These are phyloP conservation scores for Alternaria incomplexa DNA, from an alignment of 2,329 filamentous ascomycete species.

Conservation along the genomic window DNA sequence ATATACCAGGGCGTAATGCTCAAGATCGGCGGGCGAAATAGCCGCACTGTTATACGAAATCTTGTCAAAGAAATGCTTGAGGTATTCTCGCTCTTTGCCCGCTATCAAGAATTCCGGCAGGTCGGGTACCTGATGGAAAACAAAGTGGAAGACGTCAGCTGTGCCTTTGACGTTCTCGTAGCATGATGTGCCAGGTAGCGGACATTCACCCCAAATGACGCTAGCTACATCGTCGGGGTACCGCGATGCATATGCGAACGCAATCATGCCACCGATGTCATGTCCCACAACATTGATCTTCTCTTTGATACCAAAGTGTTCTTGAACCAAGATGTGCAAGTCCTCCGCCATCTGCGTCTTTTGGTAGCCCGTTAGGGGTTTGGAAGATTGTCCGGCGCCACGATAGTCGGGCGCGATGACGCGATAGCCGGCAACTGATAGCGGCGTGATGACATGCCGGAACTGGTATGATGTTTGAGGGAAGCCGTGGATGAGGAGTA, in stretches of 20 bases:
- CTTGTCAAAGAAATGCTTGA: slow-evolving; percentile 18
- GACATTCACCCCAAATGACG: slow-evolving; percentile 26
- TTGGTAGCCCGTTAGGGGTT: slow-evolving; percentile 46
- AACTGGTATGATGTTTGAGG: slow-evolving; percentile 56
- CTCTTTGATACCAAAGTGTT: slow-evolving; percentile 42
- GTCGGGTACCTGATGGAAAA: slow-evolving; percentile 12
- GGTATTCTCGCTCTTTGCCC: slow-evolving; percentile 13
- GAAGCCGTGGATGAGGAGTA: slow-evolving; percentile 57
- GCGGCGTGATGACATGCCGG: slow-evolving; percentile 34
- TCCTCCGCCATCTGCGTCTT: slow-evolving; percentile 52
- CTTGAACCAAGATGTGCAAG: slow-evolving; percentile 39
- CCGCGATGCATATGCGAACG: slow-evolving; percentile 49
- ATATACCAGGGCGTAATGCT: neutral
- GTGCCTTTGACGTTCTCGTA: neutral
- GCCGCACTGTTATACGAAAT: slow-evolving; percentile 6
- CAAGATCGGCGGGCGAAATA: slow-evolving; percentile 1
- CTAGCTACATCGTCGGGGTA: slow-evolving; percentile 45
- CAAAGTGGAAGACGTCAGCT: neutral
- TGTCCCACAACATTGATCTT: slow-evolving; percentile 55
- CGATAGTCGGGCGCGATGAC: slow-evolving; percentile 53
- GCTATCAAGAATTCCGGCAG: slow-evolving; percentile 15
- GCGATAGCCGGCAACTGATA: slow-evolving; percentile 47
- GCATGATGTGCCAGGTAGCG: neutral
- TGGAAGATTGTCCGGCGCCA: slow-evolving; percentile 49
- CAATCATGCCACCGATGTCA: slow-evolving; percentile 58